phyloP scores from a whole-genome alignment of 768 basidiomycete species.

The Lactarius psammicola region DNA sequence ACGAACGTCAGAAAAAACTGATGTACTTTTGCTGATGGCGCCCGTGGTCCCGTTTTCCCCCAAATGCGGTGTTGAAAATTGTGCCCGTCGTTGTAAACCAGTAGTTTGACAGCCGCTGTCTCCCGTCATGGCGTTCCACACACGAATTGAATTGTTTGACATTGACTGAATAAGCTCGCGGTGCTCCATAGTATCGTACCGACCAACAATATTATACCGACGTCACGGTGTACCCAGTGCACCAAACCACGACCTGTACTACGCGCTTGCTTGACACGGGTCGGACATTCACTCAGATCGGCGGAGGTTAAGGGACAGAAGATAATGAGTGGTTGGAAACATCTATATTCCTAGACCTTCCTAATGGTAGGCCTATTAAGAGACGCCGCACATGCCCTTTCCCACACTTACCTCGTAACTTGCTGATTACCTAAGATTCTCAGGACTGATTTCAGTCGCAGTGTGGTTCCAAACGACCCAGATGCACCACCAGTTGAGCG shows the following conservation, averaged over 20 bases:
- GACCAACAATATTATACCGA: too few relatives aligned
- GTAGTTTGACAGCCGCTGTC: not conserved
- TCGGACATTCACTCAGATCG: constrained; percentile 70
- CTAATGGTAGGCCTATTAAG: too few relatives aligned
- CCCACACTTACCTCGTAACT: too few relatives aligned
- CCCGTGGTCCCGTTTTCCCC: not conserved
- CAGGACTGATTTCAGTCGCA: too few relatives aligned
- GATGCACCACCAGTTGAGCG: too few relatives aligned
- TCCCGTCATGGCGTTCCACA: too few relatives aligned
- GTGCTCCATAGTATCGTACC: not conserved
- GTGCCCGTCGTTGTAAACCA: not conserved
- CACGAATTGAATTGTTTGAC: too few relatives aligned
- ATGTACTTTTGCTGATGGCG: constrained; percentile 41
- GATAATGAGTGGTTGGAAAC: constrained; percentile 62
- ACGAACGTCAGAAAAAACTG: constrained; percentile 44
- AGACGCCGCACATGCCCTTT: too few relatives aligned
- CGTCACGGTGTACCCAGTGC: constrained; percentile 9
- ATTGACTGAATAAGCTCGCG: not conserved
- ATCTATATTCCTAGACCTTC: constrained; percentile 65
- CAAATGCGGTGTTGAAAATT: not conserved
- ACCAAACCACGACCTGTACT: constrained; percentile 25
- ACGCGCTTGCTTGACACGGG: constrained; percentile 39
- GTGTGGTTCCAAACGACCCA: too few relatives aligned
- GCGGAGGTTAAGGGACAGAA: constrained; percentile 53
- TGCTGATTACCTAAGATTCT: too few relatives aligned